Evolutionary conservation across 768 basidiomycete species (phyloP), one percentile per base, ranked within the genome.

Genomic region (Amanita inopinata): DNA sequence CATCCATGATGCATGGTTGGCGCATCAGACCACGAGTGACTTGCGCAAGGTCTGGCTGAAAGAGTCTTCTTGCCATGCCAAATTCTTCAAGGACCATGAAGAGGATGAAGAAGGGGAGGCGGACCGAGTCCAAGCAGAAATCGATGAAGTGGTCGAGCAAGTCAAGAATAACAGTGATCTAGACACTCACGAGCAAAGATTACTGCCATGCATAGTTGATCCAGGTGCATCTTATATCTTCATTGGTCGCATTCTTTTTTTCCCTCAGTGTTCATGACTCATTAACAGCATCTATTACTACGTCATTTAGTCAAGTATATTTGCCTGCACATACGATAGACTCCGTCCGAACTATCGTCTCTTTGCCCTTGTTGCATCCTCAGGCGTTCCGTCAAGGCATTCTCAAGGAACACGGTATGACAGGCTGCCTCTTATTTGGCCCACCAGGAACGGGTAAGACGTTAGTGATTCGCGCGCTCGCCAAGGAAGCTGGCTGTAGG

Each of bases 401-500:
- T 41, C 65, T 97, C 33, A 93, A 87, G 60, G 82, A 91, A 50
- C 90, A 97, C 56, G 73, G 83, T 4, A 93, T 94, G 75, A 83
- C 79, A 1, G 92, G 93, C 2, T 91, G 87, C 50, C 73, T 97
- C 38, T 64, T 97, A 15, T 94, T 94, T 58, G 92, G 92, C 3
- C 92, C 92, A 40, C 91, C 88, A 11, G 92, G 92, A 32, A 76
- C 73, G 8, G 92, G 92, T 2, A 94, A 94, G 62, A 93, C 91
- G 0, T 65, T 93, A 11, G 73, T 91, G 7, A 89, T 90, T 7
- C 78, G 90, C 35, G 92, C 92, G 14, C 71, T 97, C 7, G 93
- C 93, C 2, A 86, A 84, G 54, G 92, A 96, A 60, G 89, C 89
- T 36, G 93, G 91, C 3, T 92, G 90, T 51, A 73, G 89, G 38